Percentiles rank a stretch among this genome's conserved stretches.
phyloP scores from a whole-genome alignment of 1,284 basidiomycete species.

The Rhodotorula sp. region DNA sequence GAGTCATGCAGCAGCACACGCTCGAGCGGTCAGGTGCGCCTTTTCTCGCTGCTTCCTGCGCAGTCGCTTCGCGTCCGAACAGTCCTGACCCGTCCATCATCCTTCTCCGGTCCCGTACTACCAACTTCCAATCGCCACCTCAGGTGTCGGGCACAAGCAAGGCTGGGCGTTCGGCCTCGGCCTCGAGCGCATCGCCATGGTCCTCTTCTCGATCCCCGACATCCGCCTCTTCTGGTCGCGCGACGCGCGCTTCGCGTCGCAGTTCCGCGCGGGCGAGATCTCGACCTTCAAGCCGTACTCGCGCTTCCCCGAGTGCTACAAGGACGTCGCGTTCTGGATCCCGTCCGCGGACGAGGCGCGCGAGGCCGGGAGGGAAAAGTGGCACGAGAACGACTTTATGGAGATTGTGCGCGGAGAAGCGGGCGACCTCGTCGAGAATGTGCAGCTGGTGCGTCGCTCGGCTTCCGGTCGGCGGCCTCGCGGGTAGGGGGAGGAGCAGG shows the following conservation, averaged over 20 bases:
- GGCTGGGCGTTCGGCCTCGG: conserved; percentile 99
- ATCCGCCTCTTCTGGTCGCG: conserved; percentile 98
- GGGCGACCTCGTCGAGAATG: conserved; percentile 88
- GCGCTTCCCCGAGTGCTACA: conserved; percentile 82
- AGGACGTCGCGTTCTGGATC: conserved; percentile 91
- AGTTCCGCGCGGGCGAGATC: conserved; percentile 78
- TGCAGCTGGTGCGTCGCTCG: conserved; percentile 66
- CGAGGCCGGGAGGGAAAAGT: conserved; percentile 38
- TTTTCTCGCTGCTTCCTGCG: conserved; percentile 53
- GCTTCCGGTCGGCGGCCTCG: too few species aligned
- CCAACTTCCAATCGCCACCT: background rate
- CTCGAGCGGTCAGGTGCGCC: conserved; percentile 78
- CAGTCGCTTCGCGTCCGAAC: background rate
- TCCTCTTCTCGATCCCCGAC: conserved; percentile 94
- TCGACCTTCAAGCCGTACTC: conserved; percentile 83
- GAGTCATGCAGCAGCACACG: conserved; percentile 86
- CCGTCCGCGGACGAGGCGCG: conserved; percentile 51
- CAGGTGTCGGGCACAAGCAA: conserved; percentile 77
- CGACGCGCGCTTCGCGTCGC: conserved; percentile 82
- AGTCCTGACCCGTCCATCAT: too few species aligned
- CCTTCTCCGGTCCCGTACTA: too few species aligned
- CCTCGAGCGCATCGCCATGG: conserved; percentile 96
- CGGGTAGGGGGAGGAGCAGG: too few species aligned
- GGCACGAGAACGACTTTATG: conserved; percentile 97
- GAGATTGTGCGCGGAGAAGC: conserved; percentile 90